Conservation (phyloP, 768 basidiomycete species). For the Boletus pseudopeckii region DNA sequence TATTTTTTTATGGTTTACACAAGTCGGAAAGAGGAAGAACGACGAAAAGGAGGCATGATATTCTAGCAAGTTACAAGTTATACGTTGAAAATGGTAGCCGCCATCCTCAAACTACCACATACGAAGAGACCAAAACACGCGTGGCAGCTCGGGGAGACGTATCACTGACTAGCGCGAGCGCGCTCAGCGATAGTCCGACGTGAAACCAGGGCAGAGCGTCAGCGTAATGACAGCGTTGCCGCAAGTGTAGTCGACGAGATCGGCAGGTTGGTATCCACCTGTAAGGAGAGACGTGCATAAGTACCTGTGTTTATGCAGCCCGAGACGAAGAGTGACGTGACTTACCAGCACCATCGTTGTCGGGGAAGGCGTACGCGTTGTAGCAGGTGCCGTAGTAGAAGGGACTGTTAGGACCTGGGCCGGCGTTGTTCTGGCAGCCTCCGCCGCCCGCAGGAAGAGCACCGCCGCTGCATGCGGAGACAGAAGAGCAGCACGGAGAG, state of each 20-base stretch:
- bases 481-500: constrained; percentile 31
- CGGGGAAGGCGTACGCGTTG: constrained; percentile 34
- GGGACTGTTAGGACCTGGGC: constrained; percentile 29
- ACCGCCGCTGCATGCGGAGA: constrained; percentile 24
- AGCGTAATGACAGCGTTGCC: constrained; percentile 25
- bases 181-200: constrained; percentile 15
- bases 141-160: background rate
- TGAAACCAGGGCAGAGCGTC: constrained; percentile 28
- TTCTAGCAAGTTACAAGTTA: background rate
- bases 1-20: background rate
- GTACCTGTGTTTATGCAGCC: background rate
- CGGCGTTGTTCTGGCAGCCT: constrained; percentile 27
- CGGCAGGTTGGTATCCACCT: constrained; percentile 29
- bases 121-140: background rate
- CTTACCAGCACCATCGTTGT: constrained; percentile 31
- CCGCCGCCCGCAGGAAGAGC: constrained; percentile 28
- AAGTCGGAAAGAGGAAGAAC: background rate
- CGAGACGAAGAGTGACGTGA: background rate
- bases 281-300: background rate
- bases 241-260: constrained; percentile 30
- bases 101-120: background rate
- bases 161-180: background rate
- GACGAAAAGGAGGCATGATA: background rate
- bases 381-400: constrained; percentile 28
- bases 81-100: background rate